Evolutionary conservation across 2,329 filamentous ascomycete species (phyloP), one percentile per base, ranked within the genome.

Genomic region (Colletotrichum limetticola): DNA sequence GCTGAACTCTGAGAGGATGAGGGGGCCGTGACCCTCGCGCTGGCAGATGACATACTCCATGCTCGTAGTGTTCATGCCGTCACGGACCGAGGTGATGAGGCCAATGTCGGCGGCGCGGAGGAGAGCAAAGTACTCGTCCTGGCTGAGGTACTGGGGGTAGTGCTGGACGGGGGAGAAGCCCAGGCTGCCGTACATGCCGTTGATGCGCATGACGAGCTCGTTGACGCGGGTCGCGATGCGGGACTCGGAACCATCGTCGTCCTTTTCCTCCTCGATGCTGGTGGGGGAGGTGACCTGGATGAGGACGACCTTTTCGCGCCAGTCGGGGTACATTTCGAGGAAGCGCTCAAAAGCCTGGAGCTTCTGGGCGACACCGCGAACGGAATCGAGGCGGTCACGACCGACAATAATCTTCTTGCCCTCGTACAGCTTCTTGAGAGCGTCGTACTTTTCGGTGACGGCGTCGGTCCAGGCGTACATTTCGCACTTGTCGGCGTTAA

Each of bases 61-160:
- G 80, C 95, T 97, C 24, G 95, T 98, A 0, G 96, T 98, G 85
- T 98, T 98, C 95, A 98, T 98, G 71, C 96, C 96, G 81, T 98
- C 97, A 73, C 96, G 91, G 26, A 98, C 95, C 77, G 95, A 98
- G 7, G 97, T 98, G 82, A 98, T 98, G 63, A 98, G 87, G 4
- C 95, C 96, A 76, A 98, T 94, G 81, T 98, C 95, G 42, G 94
- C 95, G 3, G 95, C 91, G 28, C 96, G 92, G 65, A 98, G 89
- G n/a, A 98, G 89, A 4, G 96, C 95, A 82, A 98, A 97, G 82
- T 98, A 98, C 83, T 98, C 95, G 77, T 95, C 93, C 76, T 93
- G 93, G 60, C 91, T 92, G 58, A 98, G 89, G 81, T 98, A 98
- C 81, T 98, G 95, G 8, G 95, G 95, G 82, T 97, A 98, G 83